Evolutionary conservation across 1,284 basidiomycete genomes (phyloP), one percentile per base, ranked within the genome.

Genomic region (Leccinum griseonigrum): DNA sequence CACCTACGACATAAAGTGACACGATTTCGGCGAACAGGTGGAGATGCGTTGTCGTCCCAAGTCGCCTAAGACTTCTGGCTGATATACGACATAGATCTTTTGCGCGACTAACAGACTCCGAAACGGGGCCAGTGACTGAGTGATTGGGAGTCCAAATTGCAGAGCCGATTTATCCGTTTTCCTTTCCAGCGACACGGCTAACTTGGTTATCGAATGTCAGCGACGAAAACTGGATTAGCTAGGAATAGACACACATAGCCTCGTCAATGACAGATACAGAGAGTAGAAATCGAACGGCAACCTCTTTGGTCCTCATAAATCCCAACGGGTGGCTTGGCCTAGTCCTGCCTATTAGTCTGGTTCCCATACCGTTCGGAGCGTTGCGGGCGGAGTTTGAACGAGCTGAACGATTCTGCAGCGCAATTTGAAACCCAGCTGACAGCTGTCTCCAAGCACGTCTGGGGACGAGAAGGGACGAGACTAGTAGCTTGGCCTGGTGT

Each of bases 1-100:
- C 57, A 84, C 85, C 85, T 72, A 22, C 22, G 22, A 22, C 80
- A 87, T 85, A 69, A 87, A 87, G 85, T 85, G 9, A 83, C 71
- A 6, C 85, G 75, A 66, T 86, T 87, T 4, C 81, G 75, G 14
- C 75, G 68, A 3, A 84, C 78, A 8, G 82, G 74, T 0, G 81
- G 77, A 3, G 77, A 67, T 0, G 83, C 78, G 55, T 77, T 70
- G 66, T 85, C 83, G 43, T 83, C 73, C 86, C 86, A 87, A 0
- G 86, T 86, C 0, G 75, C 76, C 16, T 83, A 22, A 22, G 22
- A 22, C 79, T 67, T 87, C 83, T 0, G 86, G 85, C 86, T 86
- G 87, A 62, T 84, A 87, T 5, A 86, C 68, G 14, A 83, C 78
- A 66, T 79, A 83, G 2, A 82, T 61, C 29, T 70, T 68, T 36